Base-by-base conservation (phyloP, 352 stramenopile species). In the Blastocystis sp. region DNA sequence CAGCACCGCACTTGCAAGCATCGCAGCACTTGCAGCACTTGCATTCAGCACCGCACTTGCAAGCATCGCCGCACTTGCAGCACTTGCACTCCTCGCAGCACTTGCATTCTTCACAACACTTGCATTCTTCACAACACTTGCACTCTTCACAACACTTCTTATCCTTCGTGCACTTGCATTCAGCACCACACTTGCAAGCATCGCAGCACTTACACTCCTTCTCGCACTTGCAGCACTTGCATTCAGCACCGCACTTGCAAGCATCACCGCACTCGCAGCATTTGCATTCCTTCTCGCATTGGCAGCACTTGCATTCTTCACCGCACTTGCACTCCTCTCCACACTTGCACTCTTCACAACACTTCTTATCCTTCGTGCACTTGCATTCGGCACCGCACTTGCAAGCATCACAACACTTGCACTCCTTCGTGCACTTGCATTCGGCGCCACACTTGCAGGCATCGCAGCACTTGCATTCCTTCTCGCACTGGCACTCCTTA, bases 81-180 rank as follows among this genome's bases (percentile, higher is more conserved):
- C 62, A 69, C n/a, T 69, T 69, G 9, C n/a, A 28, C 28, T 69
- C n/a, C n/a, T n/a, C n/a, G 62, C 19, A 40, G 62, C 62, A 69
- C 2, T 69, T 23, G 9, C n/a, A 28, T 1, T 69, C n/a, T 0
- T 69, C 62, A 1, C 62, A 1, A 69, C 62, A 69, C 62, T 69
- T 69, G 0, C 62, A 23, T 1, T 38, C 19, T 2, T 69, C 38
- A 23, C 62, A 69, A 69, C 62, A 69, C n/a, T 69, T 69, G 9
- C n/a, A 28, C 28, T 69, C n/a, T n/a, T n/a, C n/a, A n/a, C n/a
- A n/a, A n/a, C n/a, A n/a, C n/a, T n/a, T n/a, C n/a, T n/a, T n/a
- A n/a, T n/a, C 62, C n/a, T 19, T 10, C n/a, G 62, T 69, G 62
- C 62, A 69, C n/a, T 69, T 10, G 38, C 62, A 69, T 34, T 34